phyloP scores from a whole-genome alignment of 768 basidiomycete species.

The Hydnomerulius pinastri region DNA sequence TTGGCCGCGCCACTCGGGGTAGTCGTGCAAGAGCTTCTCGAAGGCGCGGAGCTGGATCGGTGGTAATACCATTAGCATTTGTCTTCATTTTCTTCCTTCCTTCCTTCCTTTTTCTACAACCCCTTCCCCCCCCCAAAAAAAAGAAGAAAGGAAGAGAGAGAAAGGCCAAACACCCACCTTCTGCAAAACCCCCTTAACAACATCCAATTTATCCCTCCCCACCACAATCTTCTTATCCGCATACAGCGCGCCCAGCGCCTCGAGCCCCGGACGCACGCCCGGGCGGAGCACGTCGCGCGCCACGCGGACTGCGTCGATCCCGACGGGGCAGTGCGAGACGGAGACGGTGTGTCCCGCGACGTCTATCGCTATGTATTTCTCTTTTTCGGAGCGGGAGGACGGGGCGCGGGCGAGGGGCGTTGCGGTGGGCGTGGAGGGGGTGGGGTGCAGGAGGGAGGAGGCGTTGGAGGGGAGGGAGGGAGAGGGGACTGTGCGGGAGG shows the following conservation, averaged over 20 bases:
- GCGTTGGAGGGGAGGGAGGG: constrained; percentile 1
- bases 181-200: constrained; percentile 97
- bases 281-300: constrained; percentile 79
- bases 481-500: constrained; percentile 24
- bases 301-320: constrained; percentile 91
- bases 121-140: too few species aligned
- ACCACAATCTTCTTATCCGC: constrained; percentile 98
- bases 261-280: constrained; percentile 88
- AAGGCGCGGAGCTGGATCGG: constrained; percentile 80
- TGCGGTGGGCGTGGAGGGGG: constrained; percentile 10
- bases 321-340: constrained; percentile 91
- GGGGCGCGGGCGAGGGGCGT: neutral
- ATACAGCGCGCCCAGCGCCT: constrained; percentile 80
- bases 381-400: constrained; percentile 3
- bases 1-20: constrained; percentile 94
- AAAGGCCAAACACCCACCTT: constrained; percentile 54
- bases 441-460: constrained; percentile 6
- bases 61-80: too few species aligned
- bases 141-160: neutral
- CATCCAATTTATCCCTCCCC: constrained; percentile 95
- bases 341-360: constrained; percentile 82
- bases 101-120: too few species aligned
- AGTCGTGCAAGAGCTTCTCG: constrained; percentile 89
- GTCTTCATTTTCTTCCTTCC: too few species aligned
- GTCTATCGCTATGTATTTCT: constrained; percentile 58